phyloP scores from a whole-genome alignment of 768 basidiomycete species.

The Russula sp. region DNA sequence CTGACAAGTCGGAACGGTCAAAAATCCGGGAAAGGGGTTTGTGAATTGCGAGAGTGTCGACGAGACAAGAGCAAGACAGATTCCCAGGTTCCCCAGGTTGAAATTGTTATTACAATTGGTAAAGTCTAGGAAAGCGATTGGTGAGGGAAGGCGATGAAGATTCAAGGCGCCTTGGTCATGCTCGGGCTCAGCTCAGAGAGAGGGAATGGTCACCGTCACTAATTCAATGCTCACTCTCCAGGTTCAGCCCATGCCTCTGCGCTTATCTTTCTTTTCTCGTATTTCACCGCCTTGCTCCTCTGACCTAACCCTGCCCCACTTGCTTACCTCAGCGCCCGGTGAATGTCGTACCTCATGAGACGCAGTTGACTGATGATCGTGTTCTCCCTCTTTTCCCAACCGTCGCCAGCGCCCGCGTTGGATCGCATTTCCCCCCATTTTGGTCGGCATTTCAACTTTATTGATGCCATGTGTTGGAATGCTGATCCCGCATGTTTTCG shows the following conservation, averaged over 20 bases:
- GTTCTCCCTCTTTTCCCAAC: background rate
- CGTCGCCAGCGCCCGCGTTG: background rate
- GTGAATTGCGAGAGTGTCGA: background rate
- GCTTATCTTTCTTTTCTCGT: too few relatives aligned
- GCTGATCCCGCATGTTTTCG: background rate
- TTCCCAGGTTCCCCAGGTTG: background rate
- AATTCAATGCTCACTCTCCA: conserved; percentile 10
- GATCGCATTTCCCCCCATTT: too few relatives aligned
- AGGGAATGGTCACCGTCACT: background rate
- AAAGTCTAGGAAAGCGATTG: background rate
- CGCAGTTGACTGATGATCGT: background rate
- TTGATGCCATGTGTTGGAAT: background rate
- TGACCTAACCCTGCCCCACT: background rate
- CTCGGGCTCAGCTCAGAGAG: too few relatives aligned
- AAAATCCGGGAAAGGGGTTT: background rate
- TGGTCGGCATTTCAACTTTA: background rate
- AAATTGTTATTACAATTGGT: background rate
- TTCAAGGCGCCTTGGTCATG: too few relatives aligned
- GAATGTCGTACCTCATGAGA: background rate
- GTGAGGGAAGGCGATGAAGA: background rate
- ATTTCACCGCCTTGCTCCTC: too few relatives aligned
- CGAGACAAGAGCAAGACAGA: conserved; percentile 8
- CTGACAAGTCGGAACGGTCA: background rate
- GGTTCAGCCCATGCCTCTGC: background rate
- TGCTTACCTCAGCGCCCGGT: background rate